phyloP scores from a whole-genome alignment of 1,284 basidiomycete genomes.

The Phellinidium pouzarii region DNA sequence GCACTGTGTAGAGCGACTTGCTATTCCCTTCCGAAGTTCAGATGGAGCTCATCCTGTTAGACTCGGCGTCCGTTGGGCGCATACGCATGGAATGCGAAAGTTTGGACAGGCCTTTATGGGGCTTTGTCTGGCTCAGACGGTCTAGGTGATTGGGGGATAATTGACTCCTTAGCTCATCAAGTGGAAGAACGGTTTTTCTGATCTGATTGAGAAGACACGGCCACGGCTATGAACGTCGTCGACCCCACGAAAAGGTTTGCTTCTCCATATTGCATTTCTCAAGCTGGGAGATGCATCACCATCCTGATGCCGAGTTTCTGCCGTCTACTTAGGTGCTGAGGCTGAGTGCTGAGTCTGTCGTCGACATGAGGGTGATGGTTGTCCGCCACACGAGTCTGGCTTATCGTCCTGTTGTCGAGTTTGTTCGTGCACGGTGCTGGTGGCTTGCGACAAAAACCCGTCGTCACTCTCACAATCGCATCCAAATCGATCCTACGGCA shows the following conservation, averaged over 20 bases:
- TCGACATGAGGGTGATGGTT: neutral
- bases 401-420: neutral
- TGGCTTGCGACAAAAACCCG: neutral
- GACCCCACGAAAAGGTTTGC: neutral
- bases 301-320: constrained; percentile 1
- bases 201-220: constrained; percentile 5
- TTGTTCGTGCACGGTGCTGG: neutral
- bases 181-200: constrained; percentile 1
- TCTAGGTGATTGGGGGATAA: neutral
- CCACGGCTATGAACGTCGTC: no score
- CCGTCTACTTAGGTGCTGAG: constrained; percentile 1
- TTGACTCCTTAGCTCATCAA: neutral
- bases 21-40: no score
- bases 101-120: neutral
- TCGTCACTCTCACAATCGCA: neutral
- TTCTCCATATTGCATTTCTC: neutral
- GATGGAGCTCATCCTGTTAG: no score
- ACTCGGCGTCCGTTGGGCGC: no score
- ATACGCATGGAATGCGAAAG: no score
- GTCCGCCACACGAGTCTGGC: neutral
- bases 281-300: neutral
- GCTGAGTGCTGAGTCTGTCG: neutral
- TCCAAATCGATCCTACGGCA: neutral
- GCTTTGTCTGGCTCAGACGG: neutral
- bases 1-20: no score